These are phyloP conservation scores for Colletotrichum sansevieriae DNA, from an alignment of 2,329 filamentous ascomycete genomes.

Conservation along the genomic window DNA sequence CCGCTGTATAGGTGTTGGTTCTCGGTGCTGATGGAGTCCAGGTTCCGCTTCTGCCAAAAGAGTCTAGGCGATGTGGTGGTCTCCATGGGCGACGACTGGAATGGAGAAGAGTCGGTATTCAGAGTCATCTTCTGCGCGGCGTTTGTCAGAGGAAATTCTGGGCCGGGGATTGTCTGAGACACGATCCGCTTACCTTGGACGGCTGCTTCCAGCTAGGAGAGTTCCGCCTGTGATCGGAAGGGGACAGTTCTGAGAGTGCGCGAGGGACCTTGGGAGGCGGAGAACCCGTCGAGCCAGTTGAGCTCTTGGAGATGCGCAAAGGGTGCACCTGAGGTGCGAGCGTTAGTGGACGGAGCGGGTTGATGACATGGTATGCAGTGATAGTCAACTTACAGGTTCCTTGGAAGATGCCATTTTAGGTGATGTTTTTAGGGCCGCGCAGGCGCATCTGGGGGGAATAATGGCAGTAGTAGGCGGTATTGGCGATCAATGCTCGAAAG, in stretches of 20 bases:
- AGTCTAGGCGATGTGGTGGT: constrained; percentile 80
- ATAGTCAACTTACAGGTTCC: constrained; percentile 37
- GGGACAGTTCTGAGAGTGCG: constrained; percentile 90
- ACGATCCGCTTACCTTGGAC: constrained; percentile 72
- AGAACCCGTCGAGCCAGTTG: constrained; percentile 55
- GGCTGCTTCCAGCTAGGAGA: constrained; percentile 90
- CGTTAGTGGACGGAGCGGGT: constrained; percentile 3
- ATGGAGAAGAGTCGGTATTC: constrained; percentile 82
- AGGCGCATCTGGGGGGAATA: constrained; percentile 26
- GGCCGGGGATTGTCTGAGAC: constrained; percentile 41
- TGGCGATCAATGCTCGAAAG: constrained; percentile 22
- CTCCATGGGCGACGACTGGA: constrained; percentile 85
- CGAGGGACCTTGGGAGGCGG: constrained; percentile 78
- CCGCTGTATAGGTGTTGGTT: constrained; percentile 76
- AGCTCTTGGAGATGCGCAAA: constrained; percentile 82
- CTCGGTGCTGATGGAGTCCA: constrained; percentile 71
- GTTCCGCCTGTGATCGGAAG: constrained; percentile 87
- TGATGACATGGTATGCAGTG: not conserved
- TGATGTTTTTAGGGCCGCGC: constrained; percentile 27
- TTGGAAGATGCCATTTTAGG: constrained; percentile 41
- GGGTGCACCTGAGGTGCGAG: constrained; percentile 74
- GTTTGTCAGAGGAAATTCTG: constrained; percentile 47
- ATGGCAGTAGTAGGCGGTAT: constrained; percentile 12
- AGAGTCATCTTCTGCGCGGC: constrained; percentile 73
- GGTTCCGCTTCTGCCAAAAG: constrained; percentile 89